Evolutionary conservation across 1,284 basidiomycete genomes (phyloP).

Genomic region (Ustilago xerochloae): DNA sequence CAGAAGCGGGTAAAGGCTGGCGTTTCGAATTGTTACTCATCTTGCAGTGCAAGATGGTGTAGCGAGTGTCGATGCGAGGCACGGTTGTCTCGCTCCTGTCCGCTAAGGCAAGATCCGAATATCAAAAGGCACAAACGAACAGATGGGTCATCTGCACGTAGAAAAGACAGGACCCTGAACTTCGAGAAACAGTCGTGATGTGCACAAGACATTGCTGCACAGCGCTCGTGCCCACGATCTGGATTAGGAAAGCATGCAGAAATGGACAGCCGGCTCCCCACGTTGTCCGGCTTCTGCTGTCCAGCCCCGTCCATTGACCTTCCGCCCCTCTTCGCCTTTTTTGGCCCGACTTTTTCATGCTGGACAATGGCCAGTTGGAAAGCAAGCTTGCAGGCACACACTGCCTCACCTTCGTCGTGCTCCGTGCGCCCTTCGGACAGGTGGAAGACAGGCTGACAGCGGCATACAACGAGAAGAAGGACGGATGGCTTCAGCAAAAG

Average conservation of each 20-base stretch:
- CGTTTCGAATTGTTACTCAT: conserved; percentile 12
- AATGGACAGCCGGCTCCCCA: conserved; percentile 35
- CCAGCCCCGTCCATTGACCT: conserved; percentile 1
- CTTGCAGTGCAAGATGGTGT: conserved; percentile 11
- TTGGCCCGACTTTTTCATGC: background rate
- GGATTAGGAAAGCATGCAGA: conserved; percentile 49
- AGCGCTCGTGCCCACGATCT: conserved; percentile 19
- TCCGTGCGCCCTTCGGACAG: too few species aligned
- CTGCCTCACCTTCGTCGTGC: too few species aligned
- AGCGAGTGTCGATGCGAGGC: conserved; percentile 13
- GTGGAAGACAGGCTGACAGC: background rate
- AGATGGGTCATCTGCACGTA: background rate
- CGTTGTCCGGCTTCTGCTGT: conserved; percentile 18
- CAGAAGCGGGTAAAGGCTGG: background rate
- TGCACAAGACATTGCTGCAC: background rate
- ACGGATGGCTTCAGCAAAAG: background rate
- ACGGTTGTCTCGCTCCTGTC: background rate
- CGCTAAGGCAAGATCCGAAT: background rate
- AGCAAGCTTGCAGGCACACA: too few species aligned
- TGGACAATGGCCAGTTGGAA: background rate
- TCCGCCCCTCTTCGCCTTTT: background rate
- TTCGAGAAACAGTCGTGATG: background rate
- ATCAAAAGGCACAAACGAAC: background rate
- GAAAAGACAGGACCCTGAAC: conserved; percentile 3
- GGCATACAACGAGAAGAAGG: background rate